Evolutionary conservation across 345 rosid species (phyloP).

Genomic region (Trapa incisa): DNA sequence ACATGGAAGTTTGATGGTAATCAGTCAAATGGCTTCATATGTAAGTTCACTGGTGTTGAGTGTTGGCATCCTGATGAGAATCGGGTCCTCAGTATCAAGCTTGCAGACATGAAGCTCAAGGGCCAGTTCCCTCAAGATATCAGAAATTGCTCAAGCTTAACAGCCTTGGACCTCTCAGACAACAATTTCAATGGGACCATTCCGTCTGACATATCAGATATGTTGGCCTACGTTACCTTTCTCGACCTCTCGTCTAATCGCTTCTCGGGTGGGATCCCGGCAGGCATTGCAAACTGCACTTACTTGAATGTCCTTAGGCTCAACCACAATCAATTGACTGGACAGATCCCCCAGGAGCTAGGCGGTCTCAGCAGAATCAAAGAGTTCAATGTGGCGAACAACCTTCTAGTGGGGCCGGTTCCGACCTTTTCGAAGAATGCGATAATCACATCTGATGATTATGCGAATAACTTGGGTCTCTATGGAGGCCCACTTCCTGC

Average conservation of each 20-base stretch:
- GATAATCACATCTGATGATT: background rate
- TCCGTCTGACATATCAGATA: conserved; percentile 22
- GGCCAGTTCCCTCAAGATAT: conserved; percentile 57
- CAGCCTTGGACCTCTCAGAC: conserved; percentile 63
- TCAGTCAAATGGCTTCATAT: conserved; percentile 46
- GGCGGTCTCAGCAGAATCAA: conserved; percentile 39
- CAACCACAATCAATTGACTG: conserved; percentile 45
- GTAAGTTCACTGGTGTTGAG: conserved; percentile 62
- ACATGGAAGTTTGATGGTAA: conserved; percentile 50
- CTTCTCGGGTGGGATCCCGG: conserved; percentile 60
- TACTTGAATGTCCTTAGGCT: conserved; percentile 60
- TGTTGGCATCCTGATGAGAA: conserved; percentile 97
- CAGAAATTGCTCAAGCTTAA: conserved; percentile 35
- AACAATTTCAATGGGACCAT: conserved; percentile 51
- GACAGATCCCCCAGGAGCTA: conserved; percentile 44
- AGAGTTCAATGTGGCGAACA: conserved; percentile 39
- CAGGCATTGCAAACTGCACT: conserved; percentile 20
- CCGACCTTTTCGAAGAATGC: conserved; percentile 6
- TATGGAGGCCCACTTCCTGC: conserved; percentile 45
- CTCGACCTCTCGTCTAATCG: conserved; percentile 62
- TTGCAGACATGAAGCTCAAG: conserved; percentile 47
- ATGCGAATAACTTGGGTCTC: conserved; percentile 45
- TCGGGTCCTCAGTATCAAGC: conserved; percentile 55
- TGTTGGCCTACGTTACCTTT: conserved; percentile 20
- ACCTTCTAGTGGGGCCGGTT: conserved; percentile 50